Evolutionary conservation across 148 eudicot genomes (phyloP).

Genomic region (Heliosperma pusillum): DNA sequence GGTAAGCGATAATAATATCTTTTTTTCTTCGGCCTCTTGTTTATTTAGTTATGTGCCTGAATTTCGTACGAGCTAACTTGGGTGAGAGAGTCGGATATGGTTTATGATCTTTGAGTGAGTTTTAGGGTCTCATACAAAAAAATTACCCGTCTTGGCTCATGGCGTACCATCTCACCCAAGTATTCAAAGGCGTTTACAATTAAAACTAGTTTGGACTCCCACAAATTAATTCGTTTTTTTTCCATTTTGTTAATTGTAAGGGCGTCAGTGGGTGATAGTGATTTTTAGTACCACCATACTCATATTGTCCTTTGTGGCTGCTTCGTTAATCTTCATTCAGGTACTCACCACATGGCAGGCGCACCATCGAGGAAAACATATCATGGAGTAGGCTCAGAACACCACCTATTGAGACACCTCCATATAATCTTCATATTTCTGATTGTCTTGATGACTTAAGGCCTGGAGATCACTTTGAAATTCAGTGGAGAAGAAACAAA

Average conservation of each 20-base stretch:
- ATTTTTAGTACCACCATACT: too few relatives aligned
- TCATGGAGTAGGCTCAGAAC: constrained; percentile 78
- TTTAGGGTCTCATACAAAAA: too few relatives aligned
- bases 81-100: neutral
- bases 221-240: neutral
- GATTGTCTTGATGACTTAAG: constrained; percentile 62
- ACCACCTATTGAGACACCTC: constrained; percentile 61
- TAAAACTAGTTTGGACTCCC: neutral
- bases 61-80: neutral
- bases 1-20: constrained; percentile 35
- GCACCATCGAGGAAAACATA: constrained; percentile 59
- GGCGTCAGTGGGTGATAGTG: too few relatives aligned
- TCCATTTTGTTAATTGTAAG: too few relatives aligned
- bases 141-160: too few relatives aligned
- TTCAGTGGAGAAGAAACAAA: constrained; percentile 86
- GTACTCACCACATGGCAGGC: constrained; percentile 64
- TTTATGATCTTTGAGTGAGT: neutral
- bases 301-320: neutral
- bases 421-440: constrained; percentile 61
- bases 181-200: neutral
- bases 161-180: neutral
- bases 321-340: constrained; percentile 28
- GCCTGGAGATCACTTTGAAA: constrained; percentile 85
- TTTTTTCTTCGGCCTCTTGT: neutral
- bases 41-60: neutral